These are phyloP conservation scores for Wickerhamomyces sydowiorum DNA, from an alignment of 805 yeast genomes.

Conservation along the genomic window DNA sequence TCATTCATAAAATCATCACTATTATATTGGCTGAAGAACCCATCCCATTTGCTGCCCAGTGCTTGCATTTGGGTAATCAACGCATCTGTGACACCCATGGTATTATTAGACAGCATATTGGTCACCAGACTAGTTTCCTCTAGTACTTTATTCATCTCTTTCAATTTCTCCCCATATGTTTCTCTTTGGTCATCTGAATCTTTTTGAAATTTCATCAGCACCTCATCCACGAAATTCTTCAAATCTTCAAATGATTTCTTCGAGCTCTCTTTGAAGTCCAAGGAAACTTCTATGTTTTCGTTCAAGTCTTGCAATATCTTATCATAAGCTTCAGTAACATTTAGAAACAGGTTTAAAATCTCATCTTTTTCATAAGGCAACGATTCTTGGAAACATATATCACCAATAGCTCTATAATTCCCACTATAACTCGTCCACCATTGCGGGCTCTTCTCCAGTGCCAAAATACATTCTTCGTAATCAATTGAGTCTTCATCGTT, in stretches of 20 bases:
- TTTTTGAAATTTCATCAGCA: not conserved
- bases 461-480: slow-evolving; percentile 32
- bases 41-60: not conserved
- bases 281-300: slow-evolving; percentile 12
- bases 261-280: not conserved
- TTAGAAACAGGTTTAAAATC: slow-evolving; percentile 37
- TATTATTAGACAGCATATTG: not conserved
- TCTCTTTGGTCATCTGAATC: not conserved
- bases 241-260: slow-evolving; percentile 4
- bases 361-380: slow-evolving; percentile 48
- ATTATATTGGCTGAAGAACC: not conserved
- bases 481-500: slow-evolving; percentile 9
- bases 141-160: not conserved
- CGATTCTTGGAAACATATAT: slow-evolving; percentile 47
- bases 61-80: not conserved
- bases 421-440: slow-evolving; percentile 77
- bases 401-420: slow-evolving; percentile 47
- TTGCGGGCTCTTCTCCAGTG: slow-evolving; percentile 41
- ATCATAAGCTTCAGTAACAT: slow-evolving; percentile 35
- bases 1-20: not conserved
- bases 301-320: slow-evolving; percentile 12
- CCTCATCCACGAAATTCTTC: slow-evolving; percentile 10
- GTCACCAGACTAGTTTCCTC: not conserved
- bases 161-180: not conserved
- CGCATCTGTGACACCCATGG: not conserved